Percentiles rank a stretch among this genome's conserved stretches.
These are phyloP conservation scores for Penicillium crustosum DNA, from an alignment of 2,329 filamentous ascomycete species.

Conservation along the genomic window DNA sequence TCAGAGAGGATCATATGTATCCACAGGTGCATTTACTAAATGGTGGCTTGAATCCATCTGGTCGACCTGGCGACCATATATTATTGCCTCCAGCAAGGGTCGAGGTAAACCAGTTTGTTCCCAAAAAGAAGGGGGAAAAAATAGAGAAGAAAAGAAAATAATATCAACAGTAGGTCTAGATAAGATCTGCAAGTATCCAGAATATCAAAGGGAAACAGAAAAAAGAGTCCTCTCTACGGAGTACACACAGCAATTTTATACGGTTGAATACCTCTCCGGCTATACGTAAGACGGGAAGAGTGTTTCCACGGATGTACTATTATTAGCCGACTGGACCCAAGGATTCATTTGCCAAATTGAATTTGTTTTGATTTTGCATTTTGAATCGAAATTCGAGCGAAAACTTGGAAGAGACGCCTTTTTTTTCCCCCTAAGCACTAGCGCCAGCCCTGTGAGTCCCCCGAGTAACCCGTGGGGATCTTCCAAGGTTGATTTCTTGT, in stretches of 20 bases:
- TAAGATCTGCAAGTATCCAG: neutral
- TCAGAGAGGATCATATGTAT: neutral
- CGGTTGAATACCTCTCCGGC: neutral
- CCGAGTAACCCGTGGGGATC: conserved; percentile 9
- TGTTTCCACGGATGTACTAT: neutral
- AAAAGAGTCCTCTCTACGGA: neutral
- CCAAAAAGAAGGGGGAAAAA: neutral
- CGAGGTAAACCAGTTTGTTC: neutral
- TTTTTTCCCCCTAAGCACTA: conserved; percentile 1
- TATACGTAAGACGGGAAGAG: neutral
- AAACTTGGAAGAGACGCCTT: neutral
- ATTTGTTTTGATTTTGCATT: neutral
- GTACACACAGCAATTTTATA: neutral
- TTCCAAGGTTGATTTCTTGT: neutral
- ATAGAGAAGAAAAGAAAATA: neutral
- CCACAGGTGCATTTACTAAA: neutral
- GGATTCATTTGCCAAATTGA: neutral
- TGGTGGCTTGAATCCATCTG: neutral
- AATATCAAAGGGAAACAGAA: neutral
- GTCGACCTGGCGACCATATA: conserved; percentile 10
- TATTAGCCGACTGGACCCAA: conserved; percentile 4
- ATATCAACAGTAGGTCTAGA: neutral
- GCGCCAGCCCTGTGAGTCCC: conserved; percentile 12
- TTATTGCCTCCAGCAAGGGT: conserved; percentile 2
- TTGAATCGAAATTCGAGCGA: neutral